Percentiles rank a stretch among this genome's conserved stretches.
These are phyloP conservation scores for Huntiella abstrusa DNA, from an alignment of 2,329 filamentous ascomycete genomes.

Conservation along the genomic window DNA sequence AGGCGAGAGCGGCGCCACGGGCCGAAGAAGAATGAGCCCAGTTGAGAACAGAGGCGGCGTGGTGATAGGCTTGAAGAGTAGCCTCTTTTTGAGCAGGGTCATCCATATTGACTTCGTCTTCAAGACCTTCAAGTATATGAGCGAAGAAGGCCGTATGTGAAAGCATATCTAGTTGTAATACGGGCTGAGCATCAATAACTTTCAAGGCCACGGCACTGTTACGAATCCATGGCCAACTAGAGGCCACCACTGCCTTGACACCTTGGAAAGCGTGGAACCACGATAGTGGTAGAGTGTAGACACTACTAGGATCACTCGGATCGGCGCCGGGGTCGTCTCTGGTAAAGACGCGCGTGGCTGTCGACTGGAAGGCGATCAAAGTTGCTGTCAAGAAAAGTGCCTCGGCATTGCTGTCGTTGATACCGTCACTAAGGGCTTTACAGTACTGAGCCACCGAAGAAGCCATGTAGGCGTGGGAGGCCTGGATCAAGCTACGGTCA, in stretches of 20 bases:
- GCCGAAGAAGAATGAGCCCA: conserved; percentile 45
- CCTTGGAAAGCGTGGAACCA: conserved; percentile 52
- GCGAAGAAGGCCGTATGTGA: conserved; percentile 38
- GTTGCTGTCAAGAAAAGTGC: conserved; percentile 43
- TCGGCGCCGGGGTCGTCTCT: conserved; percentile 29
- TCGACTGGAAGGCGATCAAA: conserved; percentile 48
- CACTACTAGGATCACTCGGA: conserved; percentile 20
- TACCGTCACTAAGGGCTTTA: conserved; percentile 33
- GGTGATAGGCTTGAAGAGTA: conserved; percentile 38
- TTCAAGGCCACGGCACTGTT: conserved; percentile 36
- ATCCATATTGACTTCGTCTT: conserved; percentile 28
- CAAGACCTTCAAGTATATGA: conserved; percentile 36
- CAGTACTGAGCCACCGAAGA: conserved; percentile 44
- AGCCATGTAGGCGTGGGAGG: conserved; percentile 46
- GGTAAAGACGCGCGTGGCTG: conserved; percentile 41
- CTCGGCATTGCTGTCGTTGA: conserved; percentile 40
- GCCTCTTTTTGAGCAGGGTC: conserved; percentile 11
- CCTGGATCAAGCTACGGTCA: conserved; percentile 40
- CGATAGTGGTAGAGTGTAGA: conserved; percentile 39
- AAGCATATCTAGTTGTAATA: conserved; percentile 38
- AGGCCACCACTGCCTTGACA: conserved; percentile 44
- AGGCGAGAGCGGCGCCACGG: conserved; percentile 38
- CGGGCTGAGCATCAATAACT: conserved; percentile 45
- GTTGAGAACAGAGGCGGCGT: conserved; percentile 46
- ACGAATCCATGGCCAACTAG: conserved; percentile 45